A percentile compares a stretch with the other conserved stretches of the same genome.
Evolutionary conservation across 2,329 filamentous ascomycete genomes (phyloP).

Genomic region (Remersonia thermophila): DNA sequence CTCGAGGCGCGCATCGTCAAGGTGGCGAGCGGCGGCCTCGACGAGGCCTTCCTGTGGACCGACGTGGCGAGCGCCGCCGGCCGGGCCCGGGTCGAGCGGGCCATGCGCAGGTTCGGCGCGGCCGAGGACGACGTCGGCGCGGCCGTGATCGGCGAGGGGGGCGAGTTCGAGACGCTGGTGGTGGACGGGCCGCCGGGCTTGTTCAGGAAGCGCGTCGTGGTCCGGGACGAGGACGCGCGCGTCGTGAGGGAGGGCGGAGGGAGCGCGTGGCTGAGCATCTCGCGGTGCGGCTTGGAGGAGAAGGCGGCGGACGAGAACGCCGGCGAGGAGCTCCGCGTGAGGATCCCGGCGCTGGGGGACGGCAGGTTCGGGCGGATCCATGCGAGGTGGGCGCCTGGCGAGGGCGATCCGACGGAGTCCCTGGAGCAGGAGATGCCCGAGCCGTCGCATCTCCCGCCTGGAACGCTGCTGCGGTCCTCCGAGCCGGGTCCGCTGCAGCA

Average conservation of each 20-base stretch:
- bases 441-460: no score
- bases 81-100: constrained; percentile 34
- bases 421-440: no score
- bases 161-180: constrained; percentile 90
- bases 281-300: constrained; percentile 39
- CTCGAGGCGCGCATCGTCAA: constrained; percentile 90
- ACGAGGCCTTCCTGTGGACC: constrained; percentile 68
- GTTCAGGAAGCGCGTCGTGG: constrained; percentile 58
- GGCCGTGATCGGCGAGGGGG: constrained; percentile 78
- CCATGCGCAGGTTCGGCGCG: constrained; percentile 55
- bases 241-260: constrained; percentile 61
- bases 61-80: constrained; percentile 52
- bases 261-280: constrained; percentile 57
- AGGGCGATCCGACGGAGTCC: no score
- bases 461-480: no score
- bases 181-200: constrained; percentile 62
- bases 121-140: constrained; percentile 36
- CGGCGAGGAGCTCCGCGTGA: constrained; percentile 13
- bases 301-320: constrained; percentile 20
- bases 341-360: constrained; percentile 57
- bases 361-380: constrained; percentile 38
- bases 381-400: constrained; percentile 7
- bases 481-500: constrained; percentile 21
- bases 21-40: constrained; percentile 80
- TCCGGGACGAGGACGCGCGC: constrained; percentile 41